phyloP scores from a whole-genome alignment of 139 green algal species.

The Chlorella sp. region DNA sequence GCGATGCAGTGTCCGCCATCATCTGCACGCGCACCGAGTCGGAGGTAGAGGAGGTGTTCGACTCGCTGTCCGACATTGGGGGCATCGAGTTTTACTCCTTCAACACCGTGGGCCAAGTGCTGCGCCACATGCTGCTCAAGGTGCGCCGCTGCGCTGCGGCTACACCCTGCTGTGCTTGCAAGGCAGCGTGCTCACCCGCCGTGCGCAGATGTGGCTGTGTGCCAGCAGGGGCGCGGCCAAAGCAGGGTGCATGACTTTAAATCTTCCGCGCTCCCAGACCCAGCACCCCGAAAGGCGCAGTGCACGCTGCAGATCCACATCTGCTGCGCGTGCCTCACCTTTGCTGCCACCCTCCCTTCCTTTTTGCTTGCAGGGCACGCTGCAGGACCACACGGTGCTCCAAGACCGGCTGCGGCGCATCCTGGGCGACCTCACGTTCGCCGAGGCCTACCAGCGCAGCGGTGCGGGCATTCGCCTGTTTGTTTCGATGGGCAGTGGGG shows the following conservation, averaged over 20 bases:
- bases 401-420: slow-evolving; percentile 76
- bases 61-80: slow-evolving; percentile 25
- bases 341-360: too few species aligned
- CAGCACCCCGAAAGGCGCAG: neutral
- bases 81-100: slow-evolving; percentile 93
- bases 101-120: slow-evolving; percentile 70
- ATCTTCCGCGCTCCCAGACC: too few species aligned
- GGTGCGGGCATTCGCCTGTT: slow-evolving; percentile 30
- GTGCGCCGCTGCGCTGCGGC: neutral
- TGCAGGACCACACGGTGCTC: slow-evolving; percentile 32
- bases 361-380: slow-evolving; percentile 8
- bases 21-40: slow-evolving; percentile 79
- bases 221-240: too few species aligned
- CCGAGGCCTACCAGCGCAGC: slow-evolving; percentile 88
- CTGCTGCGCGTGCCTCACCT: too few species aligned
- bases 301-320: slow-evolving; percentile 45
- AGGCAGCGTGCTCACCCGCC: too few species aligned
- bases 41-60: slow-evolving; percentile 81
- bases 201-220: too few species aligned
- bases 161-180: too few species aligned
- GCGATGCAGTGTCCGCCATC: slow-evolving; percentile 70
- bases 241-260: too few species aligned
- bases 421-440: slow-evolving; percentile 88
- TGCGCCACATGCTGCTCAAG: slow-evolving; percentile 77
- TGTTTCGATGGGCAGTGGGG: too few species aligned